phyloP scores from a whole-genome alignment of 202 grass and related monocot genomes.

The Bolboschoenoplectus hybrid region DNA sequence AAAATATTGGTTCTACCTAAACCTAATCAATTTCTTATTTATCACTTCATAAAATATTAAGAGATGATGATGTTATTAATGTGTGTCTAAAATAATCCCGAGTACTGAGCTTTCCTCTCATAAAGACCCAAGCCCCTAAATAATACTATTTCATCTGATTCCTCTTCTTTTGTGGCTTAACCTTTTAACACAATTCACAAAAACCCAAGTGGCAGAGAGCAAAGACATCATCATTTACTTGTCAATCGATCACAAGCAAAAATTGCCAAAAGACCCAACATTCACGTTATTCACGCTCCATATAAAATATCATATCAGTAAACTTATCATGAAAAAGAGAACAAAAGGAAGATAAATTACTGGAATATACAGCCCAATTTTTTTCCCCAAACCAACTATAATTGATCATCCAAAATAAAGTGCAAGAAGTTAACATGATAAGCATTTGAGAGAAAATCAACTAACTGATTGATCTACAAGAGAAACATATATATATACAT shows the following conservation, averaged over 20 bases:
- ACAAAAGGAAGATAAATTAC: not conserved
- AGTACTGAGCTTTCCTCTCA: not conserved
- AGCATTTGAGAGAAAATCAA: not conserved
- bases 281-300: not conserved
- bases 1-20: not conserved
- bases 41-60: not conserved
- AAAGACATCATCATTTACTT: not conserved
- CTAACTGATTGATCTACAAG: not conserved
- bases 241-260: constrained; percentile 1
- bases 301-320: not conserved
- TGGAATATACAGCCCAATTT: not conserved
- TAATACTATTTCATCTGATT: not conserved
- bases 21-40: not conserved
- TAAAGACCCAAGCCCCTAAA: not conserved
- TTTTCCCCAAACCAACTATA: not conserved
- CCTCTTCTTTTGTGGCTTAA: not conserved
- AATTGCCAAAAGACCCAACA: not conserved
- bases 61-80: not conserved
- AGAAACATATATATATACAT: not conserved
- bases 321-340: not conserved
- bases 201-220: not conserved
- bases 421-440: not conserved
- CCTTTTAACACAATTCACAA: not conserved
- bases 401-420: not conserved
- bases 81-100: not conserved